Evolutionary conservation across 495 filamentous ascomycete species (phyloP).

Genomic region (Lindgomyces ingoldianus): DNA sequence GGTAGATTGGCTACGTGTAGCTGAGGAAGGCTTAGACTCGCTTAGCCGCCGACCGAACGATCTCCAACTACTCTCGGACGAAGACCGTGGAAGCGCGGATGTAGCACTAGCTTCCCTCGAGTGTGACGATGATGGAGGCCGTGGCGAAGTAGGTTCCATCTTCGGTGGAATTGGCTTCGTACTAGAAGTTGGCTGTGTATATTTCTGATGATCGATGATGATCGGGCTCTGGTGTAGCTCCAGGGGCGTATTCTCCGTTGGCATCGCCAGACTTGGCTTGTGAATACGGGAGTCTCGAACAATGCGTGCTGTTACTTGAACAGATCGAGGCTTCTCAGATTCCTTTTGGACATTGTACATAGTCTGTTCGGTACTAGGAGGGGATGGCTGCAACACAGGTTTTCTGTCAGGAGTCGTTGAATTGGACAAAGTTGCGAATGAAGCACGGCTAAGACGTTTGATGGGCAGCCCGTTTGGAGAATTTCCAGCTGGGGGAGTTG

Average conservation of each 20-base stretch:
- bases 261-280: slow-evolving; percentile 44
- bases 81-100: slow-evolving; percentile 38
- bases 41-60: slow-evolving; percentile 47
- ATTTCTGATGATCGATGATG: slow-evolving; percentile 66
- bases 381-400: slow-evolving; percentile 28
- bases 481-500: slow-evolving; percentile 25
- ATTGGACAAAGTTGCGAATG: slow-evolving; percentile 25
- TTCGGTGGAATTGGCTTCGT: slow-evolving; percentile 20
- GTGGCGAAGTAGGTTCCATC: slow-evolving; percentile 44
- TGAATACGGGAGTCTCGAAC: slow-evolving; percentile 57
- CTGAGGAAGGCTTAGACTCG: slow-evolving; percentile 41
- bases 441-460: slow-evolving; percentile 30
- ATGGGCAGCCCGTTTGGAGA: slow-evolving; percentile 21
- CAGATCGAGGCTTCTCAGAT: slow-evolving; percentile 55
- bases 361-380: slow-evolving; percentile 7
- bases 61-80: slow-evolving; percentile 45
- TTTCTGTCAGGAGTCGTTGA: slow-evolving; percentile 31
- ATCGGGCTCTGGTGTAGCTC: slow-evolving; percentile 72
- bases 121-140: slow-evolving; percentile 49
- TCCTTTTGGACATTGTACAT: slow-evolving; percentile 34
- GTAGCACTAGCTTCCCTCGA: slow-evolving; percentile 35
- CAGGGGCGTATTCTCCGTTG: slow-evolving; percentile 51
- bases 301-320: slow-evolving; percentile 80
- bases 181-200: slow-evolving; percentile 37
- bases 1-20: slow-evolving; percentile 46